phyloP scores from a whole-genome alignment of 78 protist genomes.

The Dictyostelium capitatum region DNA sequence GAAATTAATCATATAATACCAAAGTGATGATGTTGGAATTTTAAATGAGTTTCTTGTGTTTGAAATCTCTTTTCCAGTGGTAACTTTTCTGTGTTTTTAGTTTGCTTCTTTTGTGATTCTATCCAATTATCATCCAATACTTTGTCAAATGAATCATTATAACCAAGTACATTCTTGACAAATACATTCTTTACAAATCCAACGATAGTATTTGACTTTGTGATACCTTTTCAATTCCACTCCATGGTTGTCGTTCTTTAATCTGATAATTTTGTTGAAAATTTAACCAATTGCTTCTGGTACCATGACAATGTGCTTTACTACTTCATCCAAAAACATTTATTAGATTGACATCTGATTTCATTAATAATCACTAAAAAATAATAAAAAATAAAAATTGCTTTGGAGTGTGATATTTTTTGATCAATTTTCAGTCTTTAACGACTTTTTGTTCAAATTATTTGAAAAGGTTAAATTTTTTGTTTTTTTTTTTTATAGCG shows the following conservation, averaged over 20 bases:
- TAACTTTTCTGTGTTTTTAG: not conserved
- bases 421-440: too few species aligned
- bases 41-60: not conserved
- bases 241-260: not conserved
- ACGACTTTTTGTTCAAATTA: too few species aligned
- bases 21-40: not conserved
- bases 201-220: not conserved
- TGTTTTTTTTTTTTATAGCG: too few species aligned
- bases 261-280: not conserved
- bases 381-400: too few species aligned
- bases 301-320: too few species aligned
- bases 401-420: too few species aligned
- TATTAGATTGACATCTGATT: too few species aligned
- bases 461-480: too few species aligned
- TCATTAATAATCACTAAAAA: too few species aligned
- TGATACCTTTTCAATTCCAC: not conserved
- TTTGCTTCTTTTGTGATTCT: not conserved
- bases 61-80: not conserved
- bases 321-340: too few species aligned
- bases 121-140: not conserved
- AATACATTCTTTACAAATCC: too few species aligned
- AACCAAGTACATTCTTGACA: not conserved
- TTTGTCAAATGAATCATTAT: not conserved
- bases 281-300: too few species aligned
- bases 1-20: not conserved